Evolutionary conservation across 495 filamentous ascomycete species (phyloP).

Genomic region (Clavariopsis aquatica): DNA sequence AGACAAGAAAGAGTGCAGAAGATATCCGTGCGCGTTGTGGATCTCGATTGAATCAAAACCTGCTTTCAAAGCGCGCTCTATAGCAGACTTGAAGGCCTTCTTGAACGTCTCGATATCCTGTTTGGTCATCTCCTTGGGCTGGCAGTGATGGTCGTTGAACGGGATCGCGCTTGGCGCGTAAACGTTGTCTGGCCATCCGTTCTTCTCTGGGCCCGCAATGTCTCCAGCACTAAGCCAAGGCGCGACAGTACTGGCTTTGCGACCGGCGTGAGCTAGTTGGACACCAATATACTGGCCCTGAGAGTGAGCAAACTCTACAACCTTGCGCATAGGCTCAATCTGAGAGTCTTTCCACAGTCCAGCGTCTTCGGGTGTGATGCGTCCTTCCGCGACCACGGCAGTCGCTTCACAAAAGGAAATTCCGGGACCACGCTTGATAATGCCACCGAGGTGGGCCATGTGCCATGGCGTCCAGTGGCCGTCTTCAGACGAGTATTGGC

Average conservation of each 20-base stretch:
- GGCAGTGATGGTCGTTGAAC: constrained; percentile 51
- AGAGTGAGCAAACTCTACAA: constrained; percentile 60
- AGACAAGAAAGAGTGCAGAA: constrained; percentile 44
- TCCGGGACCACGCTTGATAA: constrained; percentile 63
- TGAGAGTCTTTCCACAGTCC: constrained; percentile 73
- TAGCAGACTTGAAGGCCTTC: constrained; percentile 60
- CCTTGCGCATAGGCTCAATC: constrained; percentile 61
- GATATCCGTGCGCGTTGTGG: constrained; percentile 48
- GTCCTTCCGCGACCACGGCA: constrained; percentile 64
- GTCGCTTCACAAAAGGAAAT: constrained; percentile 71
- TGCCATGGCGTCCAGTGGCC: constrained; percentile 74
- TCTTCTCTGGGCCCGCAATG: constrained; percentile 50
- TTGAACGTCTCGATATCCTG: constrained; percentile 66
- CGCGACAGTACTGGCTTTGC: constrained; percentile 66
- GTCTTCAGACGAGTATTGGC: constrained; percentile 67
- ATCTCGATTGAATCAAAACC: constrained; percentile 66
- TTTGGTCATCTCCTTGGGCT: constrained; percentile 59
- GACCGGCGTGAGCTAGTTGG: constrained; percentile 73
- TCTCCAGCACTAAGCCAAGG: constrained; percentile 59
- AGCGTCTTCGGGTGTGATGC: constrained; percentile 68
- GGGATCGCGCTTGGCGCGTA: constrained; percentile 57
- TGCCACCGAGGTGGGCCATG: constrained; percentile 63
- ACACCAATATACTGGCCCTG: constrained; percentile 70
- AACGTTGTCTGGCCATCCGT: constrained; percentile 70
- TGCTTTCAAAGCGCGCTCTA: constrained; percentile 61